phyloP scores from a whole-genome alignment of 331 rosid genomes.

The Malus hybrid region DNA sequence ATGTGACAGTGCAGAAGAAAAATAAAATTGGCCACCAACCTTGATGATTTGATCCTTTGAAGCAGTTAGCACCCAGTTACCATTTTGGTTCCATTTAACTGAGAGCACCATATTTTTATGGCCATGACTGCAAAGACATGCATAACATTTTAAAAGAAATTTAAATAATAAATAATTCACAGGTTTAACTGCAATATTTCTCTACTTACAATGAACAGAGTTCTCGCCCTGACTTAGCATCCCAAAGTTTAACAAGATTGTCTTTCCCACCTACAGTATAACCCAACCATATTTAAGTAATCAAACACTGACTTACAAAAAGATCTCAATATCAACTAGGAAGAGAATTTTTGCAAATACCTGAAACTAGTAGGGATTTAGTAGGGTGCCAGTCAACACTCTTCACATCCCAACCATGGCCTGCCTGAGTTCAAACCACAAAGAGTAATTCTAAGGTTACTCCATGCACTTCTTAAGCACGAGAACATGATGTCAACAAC shows the following conservation, averaged over 20 bases:
- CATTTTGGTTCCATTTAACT: conserved; percentile 92
- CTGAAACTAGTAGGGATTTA: conserved; percentile 91
- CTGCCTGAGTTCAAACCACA: conserved; percentile 96
- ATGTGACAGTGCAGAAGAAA: neutral
- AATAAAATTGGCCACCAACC: conserved; percentile 25
- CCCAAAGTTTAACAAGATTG: conserved; percentile 97
- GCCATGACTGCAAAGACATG: conserved; percentile 66
- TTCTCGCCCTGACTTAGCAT: conserved; percentile 84
- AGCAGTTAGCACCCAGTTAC: conserved; percentile 87
- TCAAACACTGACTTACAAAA: neutral
- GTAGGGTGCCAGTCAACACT: conserved; percentile 99
- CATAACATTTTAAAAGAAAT: conserved; percentile 10
- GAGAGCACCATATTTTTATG: conserved; percentile 85
- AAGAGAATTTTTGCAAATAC: conserved; percentile 31
- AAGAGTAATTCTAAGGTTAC: conserved; percentile 35
- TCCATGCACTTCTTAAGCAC: conserved; percentile 12
- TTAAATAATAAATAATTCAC: conserved; percentile 4
- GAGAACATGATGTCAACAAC: neutral
- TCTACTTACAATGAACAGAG: conserved; percentile 85
- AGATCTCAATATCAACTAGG: conserved; percentile 7
- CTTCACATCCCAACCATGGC: conserved; percentile 99
- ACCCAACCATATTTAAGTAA: conserved; percentile 18
- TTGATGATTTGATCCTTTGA: conserved; percentile 79
- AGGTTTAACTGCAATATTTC: conserved; percentile 8
- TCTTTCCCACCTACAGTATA: conserved; percentile 78